Base-by-base conservation (phyloP, 495 filamentous ascomycete species). In the Cercophora newfieldiana region DNA sequence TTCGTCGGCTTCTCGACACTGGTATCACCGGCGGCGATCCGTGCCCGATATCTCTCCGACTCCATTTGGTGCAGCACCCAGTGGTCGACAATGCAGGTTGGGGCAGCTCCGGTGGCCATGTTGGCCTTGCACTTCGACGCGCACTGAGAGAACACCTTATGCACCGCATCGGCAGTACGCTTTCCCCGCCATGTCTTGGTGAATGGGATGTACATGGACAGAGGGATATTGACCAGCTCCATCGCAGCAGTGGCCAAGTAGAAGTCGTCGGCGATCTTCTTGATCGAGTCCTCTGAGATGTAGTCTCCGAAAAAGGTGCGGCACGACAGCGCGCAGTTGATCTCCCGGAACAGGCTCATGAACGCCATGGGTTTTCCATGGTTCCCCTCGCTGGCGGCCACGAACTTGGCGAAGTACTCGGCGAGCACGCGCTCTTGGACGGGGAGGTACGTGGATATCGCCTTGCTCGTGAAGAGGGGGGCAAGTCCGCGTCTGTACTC, bases 141-240 rank as follows among this genome's bases (percentile, higher is more conserved):
- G 74, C 93, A 97, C 70, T 90, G 90, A 68, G 90, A 75, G 73
- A 97, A 97, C 73, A 94, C 92, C 0, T 83, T 85, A 61, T 96
- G 82, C n/a, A 96, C 91, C 85, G 92, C 91, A 66, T 93, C 89
- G 33, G 94, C 87, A 18, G 91, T 91, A 75, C 90, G 92, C 83
- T 97, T 94, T 64, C 94, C 94, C 72, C 94, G 95, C 92, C 93
- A 97, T 7, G 90, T 89, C 83, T 90, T 93, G 64, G 94, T 96
- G 83, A 87, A 97, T 30, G 94, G 94, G 59, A 97, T 79, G 77
- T 97, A 94, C 78, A 97, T 88, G 24, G 94, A 63, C 19, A 63
- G 28, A 6, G 67, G 94, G 83, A 97, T 96, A 79, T 97, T 97
- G 77, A 97, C 94, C 48, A 97, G 85, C 74, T 97, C 94, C 59